Conservation (phyloP, 1,139 yeast species). For the Candida sp. region DNA sequence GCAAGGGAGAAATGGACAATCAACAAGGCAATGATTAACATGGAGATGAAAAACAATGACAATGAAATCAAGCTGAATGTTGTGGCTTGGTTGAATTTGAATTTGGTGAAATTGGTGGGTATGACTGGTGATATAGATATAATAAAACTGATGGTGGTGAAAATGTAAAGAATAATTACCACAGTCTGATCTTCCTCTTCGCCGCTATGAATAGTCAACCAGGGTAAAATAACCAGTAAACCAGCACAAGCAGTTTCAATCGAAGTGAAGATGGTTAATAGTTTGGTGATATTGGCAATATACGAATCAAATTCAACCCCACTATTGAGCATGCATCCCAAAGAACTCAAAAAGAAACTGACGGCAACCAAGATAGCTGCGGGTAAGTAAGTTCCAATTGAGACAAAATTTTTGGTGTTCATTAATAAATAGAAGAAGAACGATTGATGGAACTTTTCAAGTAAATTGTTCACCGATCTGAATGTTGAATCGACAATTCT, state of each 20-base stretch:
- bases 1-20: slow-evolving; percentile 87
- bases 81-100: slow-evolving; percentile 15
- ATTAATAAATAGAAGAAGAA: slow-evolving; percentile 88
- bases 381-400: slow-evolving; percentile 93
- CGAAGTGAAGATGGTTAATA: slow-evolving; percentile 29
- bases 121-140: slow-evolving; percentile 19
- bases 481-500: slow-evolving; percentile 84
- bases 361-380: slow-evolving; percentile 73
- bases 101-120: slow-evolving; percentile 8
- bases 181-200: slow-evolving; percentile 14
- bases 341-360: slow-evolving; percentile 68
- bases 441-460: slow-evolving; percentile 96
- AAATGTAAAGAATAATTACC: slow-evolving; percentile 13
- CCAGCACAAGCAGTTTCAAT: slow-evolving; percentile 31
- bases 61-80: slow-evolving; percentile 31
- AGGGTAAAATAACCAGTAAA: slow-evolving; percentile 26
- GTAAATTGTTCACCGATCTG: slow-evolving; percentile 84
- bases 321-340: slow-evolving; percentile 54
- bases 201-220: slow-evolving; percentile 12
- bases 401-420: slow-evolving; percentile 77
- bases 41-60: slow-evolving; percentile 60
- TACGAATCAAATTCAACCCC: slow-evolving; percentile 21
- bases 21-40: slow-evolving; percentile 69
- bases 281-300: slow-evolving; percentile 19
- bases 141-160: slow-evolving; percentile 15